A percentile compares a stretch with the other conserved stretches of the same genome.
These are phyloP conservation scores for Prunus kanzakura DNA, from an alignment of 306 rosid genomes.

Conservation along the genomic window DNA sequence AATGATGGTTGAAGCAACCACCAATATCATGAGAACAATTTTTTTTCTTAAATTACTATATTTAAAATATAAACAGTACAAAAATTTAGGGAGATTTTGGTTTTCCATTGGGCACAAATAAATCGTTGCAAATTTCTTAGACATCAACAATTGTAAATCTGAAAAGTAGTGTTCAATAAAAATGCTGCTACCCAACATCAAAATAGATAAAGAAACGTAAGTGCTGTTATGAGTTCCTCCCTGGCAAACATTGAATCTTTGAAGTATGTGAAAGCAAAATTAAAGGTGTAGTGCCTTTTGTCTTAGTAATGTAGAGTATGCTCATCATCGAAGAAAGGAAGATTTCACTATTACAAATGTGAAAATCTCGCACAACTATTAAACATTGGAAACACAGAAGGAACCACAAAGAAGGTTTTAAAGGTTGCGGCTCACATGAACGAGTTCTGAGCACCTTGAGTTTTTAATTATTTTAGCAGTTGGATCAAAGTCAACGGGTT, in stretches of 20 bases:
- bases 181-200: not conserved
- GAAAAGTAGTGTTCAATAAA: not conserved
- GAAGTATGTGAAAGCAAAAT: not conserved
- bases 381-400: not conserved
- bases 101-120: not conserved
- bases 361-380: not conserved
- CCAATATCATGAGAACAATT: not conserved
- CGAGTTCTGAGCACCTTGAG: not conserved
- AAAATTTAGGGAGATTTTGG: not conserved
- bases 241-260: not conserved
- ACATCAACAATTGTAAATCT: not conserved
- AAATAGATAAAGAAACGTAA: not conserved
- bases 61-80: not conserved
- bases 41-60: not conserved
- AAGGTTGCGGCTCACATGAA: not conserved
- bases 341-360: not conserved
- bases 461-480: not conserved
- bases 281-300: not conserved
- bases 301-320: not conserved
- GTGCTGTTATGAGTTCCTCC: not conserved
- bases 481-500: not conserved
- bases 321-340: not conserved
- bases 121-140: not conserved
- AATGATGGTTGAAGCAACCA: not conserved
- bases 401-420: not conserved